Evolutionary conservation across 1,284 basidiomycete species (phyloP).

Genomic region (Fereydounia khargensis): DNA sequence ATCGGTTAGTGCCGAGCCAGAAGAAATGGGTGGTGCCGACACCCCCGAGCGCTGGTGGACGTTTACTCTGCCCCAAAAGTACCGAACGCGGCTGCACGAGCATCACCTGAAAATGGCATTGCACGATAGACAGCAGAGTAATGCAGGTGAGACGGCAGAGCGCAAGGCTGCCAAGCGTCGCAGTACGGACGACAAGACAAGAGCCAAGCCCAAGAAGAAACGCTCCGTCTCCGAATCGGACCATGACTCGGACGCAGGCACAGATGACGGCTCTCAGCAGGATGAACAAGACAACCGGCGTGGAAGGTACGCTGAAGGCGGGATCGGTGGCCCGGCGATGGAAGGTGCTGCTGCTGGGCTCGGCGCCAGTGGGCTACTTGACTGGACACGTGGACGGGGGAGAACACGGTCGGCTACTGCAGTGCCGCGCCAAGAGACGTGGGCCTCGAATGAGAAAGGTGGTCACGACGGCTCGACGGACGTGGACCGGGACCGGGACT

Average conservation of each 20-base stretch:
- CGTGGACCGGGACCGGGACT: constrained; percentile 12
- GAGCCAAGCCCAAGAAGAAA: neutral
- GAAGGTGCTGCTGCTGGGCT: constrained; percentile 20
- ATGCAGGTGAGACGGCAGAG: neutral
- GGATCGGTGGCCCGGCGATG: constrained; percentile 13
- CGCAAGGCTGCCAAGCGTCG: neutral
- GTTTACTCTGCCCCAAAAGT: constrained; percentile 45
- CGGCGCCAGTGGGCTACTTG: constrained; percentile 19
- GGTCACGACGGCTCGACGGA: constrained; percentile 22
- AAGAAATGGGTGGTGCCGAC: constrained; percentile 1
- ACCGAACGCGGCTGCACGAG: constrained; percentile 35
- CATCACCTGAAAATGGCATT: constrained; percentile 36
- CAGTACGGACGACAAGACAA: neutral
- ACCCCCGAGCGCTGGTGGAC: constrained; percentile 42
- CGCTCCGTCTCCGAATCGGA: neutral
- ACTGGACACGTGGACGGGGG: neutral
- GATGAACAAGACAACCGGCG: constrained; percentile 7
- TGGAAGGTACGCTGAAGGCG: constrained; percentile 10
- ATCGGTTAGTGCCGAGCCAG: neutral
- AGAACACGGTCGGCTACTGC: too few relatives aligned
- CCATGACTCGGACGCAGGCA: constrained; percentile 3
- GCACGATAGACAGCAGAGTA: constrained; percentile 23
- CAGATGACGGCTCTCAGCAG: constrained; percentile 28
- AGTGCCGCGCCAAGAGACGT: too few relatives aligned
- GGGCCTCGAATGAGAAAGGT: too few relatives aligned